Percentiles rank a stretch among this genome's conserved stretches.
Evolutionary conservation across 108 stramenopile genomes (phyloP).

Genomic region (Nannochloropsis salina): DNA sequence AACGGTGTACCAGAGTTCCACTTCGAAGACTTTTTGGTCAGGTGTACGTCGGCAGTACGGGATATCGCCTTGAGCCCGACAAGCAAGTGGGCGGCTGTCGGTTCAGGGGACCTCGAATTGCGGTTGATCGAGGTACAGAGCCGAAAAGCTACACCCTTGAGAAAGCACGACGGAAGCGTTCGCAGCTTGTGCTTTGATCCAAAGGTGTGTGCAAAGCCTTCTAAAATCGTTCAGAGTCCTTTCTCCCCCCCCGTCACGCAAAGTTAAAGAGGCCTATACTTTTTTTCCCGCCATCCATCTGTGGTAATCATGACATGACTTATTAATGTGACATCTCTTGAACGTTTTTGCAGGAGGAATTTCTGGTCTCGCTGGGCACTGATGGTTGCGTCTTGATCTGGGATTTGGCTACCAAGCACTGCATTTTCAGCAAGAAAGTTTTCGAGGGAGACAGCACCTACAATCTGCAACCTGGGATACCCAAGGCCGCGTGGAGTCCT

Average conservation of each 20-base stretch:
- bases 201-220: neutral
- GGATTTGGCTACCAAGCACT: neutral
- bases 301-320: too few species aligned
- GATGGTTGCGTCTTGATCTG: constrained; percentile 13
- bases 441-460: neutral
- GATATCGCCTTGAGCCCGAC: constrained; percentile 4
- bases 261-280: too few species aligned
- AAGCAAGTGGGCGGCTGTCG: neutral
- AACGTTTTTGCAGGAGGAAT: neutral
- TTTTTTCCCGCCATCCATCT: too few species aligned
- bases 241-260: neutral
- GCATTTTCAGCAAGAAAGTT: constrained; percentile 18
- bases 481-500: neutral
- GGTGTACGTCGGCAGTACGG: neutral
- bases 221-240: neutral
- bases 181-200: neutral
- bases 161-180: neutral
- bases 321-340: too few species aligned
- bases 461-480: neutral
- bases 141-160: neutral
- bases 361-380: neutral
- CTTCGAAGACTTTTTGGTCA: constrained; percentile 1
- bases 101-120: neutral
- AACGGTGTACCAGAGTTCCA: neutral
- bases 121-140: neutral